Evolutionary conservation across 805 yeast genomes (phyloP), one percentile per base, ranked within the genome.

Genomic region (Ogataea paraovalis): DNA sequence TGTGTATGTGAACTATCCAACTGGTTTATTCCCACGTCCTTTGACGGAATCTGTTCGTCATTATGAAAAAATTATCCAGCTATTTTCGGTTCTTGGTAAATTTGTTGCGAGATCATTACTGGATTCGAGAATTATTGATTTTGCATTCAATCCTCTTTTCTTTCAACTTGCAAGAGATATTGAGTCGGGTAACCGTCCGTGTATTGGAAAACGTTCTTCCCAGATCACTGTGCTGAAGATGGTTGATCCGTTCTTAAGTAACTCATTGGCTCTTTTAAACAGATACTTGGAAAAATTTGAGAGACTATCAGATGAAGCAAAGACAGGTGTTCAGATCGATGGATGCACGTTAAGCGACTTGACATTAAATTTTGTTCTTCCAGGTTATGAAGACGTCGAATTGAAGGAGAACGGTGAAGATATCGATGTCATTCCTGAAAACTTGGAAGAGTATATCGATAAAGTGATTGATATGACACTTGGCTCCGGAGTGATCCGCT

Each of bases 41-140:
- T 47, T 48, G 53, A 61, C 55, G 42, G 30, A 53, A 1, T 49
- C 60, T 0, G 54, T 62, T 25, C 67, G 64, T 4, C 65, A 72
- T 23, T 76, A 75, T 4, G 57, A 63, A 9, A 76, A 73, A 46
- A 67, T 74, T 0, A 47, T 82, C 5, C 72, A 73, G 23, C 64
- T 82, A 41, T 92, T 88, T 64, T 71, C 74, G 14, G 74, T 79
- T 19, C 68, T 92, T 50, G 99, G 99, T 3, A 80, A 79, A 45
- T 89, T 94, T 60, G 73, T 90, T 44, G 97, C 96, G 0, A 75
- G 97, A 49, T 85, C 97, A 0, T 69, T 91, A 60, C 65, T 92
- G 44, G 99, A 92, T 65, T 83, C 87, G n/a, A 73, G 98, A 53
- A 81, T 91, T 41, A 75, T 92, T 41, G 98, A 94, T 62, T 82